Percentiles rank a stretch among this genome's conserved stretches.
Conservation (phyloP, 2,329 filamentous ascomycete genomes). For the Leptographium procerum region DNA sequence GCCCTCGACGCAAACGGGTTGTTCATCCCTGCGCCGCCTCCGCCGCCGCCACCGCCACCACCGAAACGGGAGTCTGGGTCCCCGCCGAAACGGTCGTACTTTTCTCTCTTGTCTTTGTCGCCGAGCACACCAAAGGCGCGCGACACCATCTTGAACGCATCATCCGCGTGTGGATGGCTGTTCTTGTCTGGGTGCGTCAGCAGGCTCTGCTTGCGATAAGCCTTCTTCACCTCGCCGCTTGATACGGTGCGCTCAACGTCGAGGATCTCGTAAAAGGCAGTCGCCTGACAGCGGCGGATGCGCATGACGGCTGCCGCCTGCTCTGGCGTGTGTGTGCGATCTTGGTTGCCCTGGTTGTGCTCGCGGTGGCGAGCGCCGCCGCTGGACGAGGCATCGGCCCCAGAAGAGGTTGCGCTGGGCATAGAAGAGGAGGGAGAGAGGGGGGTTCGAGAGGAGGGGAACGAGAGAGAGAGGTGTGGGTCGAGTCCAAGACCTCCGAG, state of each 20-base stretch:
- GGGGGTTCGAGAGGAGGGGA: not conserved
- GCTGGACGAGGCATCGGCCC: conserved; percentile 33
- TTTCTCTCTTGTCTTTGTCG: conserved; percentile 83
- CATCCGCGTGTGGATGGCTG: conserved; percentile 86
- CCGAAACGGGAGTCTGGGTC: conserved; percentile 86
- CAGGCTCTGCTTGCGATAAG: conserved; percentile 86
- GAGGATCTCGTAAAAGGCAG: conserved; percentile 93
- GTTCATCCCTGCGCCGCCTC: conserved; percentile 9
- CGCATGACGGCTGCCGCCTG: conserved; percentile 87
- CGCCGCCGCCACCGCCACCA: conserved; percentile 31
- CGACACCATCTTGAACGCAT: conserved; percentile 97
- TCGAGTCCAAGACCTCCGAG: too few relatives aligned
- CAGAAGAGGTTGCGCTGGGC: conserved; percentile 42
- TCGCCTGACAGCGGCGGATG: conserved; percentile 72
- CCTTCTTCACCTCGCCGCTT: conserved; percentile 90
- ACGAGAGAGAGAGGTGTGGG: not conserved
- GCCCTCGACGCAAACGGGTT: conserved; percentile 9
- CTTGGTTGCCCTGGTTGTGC: conserved; percentile 67
- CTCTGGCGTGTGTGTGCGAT: conserved; percentile 71
- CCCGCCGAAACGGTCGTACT: conserved; percentile 79
- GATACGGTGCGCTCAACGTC: conserved; percentile 54
- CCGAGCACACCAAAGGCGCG: conserved; percentile 87
- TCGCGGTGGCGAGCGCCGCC: conserved; percentile 38
- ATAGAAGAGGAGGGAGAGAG: conserved; percentile 17
- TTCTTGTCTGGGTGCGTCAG: conserved; percentile 99